Base-by-base conservation (phyloP, 148 eudicot genomes). In the Cornus controversa region DNA sequence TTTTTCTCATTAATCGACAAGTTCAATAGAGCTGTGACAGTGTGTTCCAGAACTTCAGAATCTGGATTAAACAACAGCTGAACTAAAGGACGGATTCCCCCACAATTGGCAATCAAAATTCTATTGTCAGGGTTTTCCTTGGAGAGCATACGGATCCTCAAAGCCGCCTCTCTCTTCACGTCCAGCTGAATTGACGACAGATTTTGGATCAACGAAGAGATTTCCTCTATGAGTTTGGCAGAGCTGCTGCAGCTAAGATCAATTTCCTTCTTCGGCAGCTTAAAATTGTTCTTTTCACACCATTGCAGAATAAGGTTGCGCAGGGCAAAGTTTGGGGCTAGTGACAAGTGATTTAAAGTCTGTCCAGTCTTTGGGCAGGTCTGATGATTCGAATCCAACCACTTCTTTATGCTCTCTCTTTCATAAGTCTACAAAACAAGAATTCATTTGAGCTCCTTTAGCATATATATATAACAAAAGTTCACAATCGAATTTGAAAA, bases 301-400 rank as follows among this genome's bases (percentile, higher is more conserved):
- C 99, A 96, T 80, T 89, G 93, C 40, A 78, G 40, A 66, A 96
- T 91, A 13, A 93, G 71, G 82, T 89, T 91, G 80, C 84, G 88
- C 20, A 96, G 85, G 20, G 99, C 99, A 67, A 87, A 84, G 77
- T 94, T 94, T 81, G 94, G 91, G 18, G 89, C 89, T 72, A 90
- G 50, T 27, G 89, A 82, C 66, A 83, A 65, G 78, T 92, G 94
- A 8, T 78, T 25, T 66, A 94, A 66, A 40, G 69, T 77, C 84
- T 80, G 79, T 13, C 83, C 83, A 16, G 67, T 75, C 68, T 80
- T 75, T 31, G 83, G 83, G 71, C 83, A 80, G 67, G 83, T 75
- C 62, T 71, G 78, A 34, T 75, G 83, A 70, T 80, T 74, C n/a
- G 83, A 80, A 53, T 75, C 75, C 60, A 80, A 50, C 83, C 98